Evolutionary conservation across 2,329 filamentous ascomycete species (phyloP).

Genomic region (Ustulina deusta): DNA sequence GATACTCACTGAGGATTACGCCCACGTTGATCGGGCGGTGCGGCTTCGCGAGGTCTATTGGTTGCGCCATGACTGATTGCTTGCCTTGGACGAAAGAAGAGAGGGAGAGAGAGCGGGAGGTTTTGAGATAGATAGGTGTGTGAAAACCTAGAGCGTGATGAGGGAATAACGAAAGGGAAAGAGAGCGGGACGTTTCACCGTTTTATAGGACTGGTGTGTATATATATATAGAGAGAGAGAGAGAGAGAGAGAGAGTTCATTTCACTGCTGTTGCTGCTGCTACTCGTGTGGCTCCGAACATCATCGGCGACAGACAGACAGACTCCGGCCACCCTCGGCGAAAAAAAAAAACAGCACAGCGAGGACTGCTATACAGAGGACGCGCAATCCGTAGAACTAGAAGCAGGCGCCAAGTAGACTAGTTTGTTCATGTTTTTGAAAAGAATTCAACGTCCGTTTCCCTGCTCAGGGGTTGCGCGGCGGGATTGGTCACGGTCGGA

Average conservation of each 20-base stretch:
- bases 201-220: slow-evolving; percentile 1
- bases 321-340: slow-evolving; percentile 20
- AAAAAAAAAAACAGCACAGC: slow-evolving; percentile 1
- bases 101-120: neutral
- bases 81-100: neutral
- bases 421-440: no score
- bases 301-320: slow-evolving; percentile 7
- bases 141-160: neutral
- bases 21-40: slow-evolving; percentile 23
- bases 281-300: slow-evolving; percentile 2
- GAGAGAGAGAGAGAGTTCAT: no score
- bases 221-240: neutral
- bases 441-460: no score
- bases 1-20: slow-evolving; percentile 23
- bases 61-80: slow-evolving; percentile 22
- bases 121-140: neutral
- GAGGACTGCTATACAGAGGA: no score
- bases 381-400: no score
- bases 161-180: neutral
- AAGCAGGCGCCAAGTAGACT: no score
- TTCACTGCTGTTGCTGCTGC: neutral
- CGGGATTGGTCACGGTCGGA: no score
- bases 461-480: no score
- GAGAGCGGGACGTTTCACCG: neutral
- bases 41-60: slow-evolving; percentile 18